A percentile compares a stretch with the other conserved stretches of the same genome.
phyloP scores from a whole-genome alignment of 306 rosid species.

The Inga oerstediana region DNA sequence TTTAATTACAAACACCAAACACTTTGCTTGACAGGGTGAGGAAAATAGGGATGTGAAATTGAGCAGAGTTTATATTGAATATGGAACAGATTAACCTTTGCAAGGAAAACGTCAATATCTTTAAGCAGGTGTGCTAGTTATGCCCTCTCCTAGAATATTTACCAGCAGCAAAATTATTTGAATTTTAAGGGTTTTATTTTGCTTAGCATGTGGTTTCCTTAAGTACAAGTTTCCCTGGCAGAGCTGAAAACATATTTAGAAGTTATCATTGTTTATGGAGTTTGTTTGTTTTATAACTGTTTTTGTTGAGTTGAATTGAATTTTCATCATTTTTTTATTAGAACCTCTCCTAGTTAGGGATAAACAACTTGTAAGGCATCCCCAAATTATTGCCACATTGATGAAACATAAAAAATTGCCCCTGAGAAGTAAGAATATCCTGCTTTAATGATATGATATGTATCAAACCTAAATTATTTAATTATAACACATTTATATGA shows the following conservation, averaged over 20 bases:
- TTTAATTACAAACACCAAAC: no score
- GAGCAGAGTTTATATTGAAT: no score
- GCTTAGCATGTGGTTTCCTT: conserved; percentile 28
- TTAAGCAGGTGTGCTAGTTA: background rate
- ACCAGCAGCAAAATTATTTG: conserved; percentile 5
- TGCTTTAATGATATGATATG: background rate
- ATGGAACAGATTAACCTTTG: no score
- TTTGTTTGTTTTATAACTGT: background rate
- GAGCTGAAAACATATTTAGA: conserved; percentile 16
- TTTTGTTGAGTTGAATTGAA: conserved; percentile 20
- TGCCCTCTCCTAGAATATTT: conserved; percentile 22
- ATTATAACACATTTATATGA: background rate
- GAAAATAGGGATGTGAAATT: no score
- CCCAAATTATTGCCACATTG: background rate
- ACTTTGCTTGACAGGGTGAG: no score
- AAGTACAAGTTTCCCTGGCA: background rate
- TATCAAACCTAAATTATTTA: conserved; percentile 26
- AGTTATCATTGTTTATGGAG: conserved; percentile 1
- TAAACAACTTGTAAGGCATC: no score
- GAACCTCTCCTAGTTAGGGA: background rate
- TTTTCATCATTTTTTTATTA: background rate
- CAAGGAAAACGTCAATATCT: no score
- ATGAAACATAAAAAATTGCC: no score
- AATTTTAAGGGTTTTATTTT: conserved; percentile 3
- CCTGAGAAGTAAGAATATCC: conserved; percentile 2